Base-by-base conservation (phyloP, 495 filamentous ascomycete species). In the Tuber magnatum region DNA sequence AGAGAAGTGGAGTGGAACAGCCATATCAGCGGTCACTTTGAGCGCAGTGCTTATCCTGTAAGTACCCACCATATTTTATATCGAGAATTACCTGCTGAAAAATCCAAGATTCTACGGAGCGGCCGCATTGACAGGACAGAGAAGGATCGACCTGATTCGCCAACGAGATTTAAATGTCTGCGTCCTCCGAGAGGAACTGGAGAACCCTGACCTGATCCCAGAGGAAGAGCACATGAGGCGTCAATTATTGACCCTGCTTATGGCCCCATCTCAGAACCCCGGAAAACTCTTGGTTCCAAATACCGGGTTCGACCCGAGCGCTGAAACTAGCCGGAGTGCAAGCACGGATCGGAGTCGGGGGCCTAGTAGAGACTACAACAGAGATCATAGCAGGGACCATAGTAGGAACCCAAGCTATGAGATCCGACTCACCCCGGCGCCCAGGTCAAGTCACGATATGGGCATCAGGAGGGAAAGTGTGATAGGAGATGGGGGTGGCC, bases 11-110 rank as follows among this genome's bases (percentile, higher is more conserved):
- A 69, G 38, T 22, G 65, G 69, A 46, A 74, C 77, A 38, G 77
- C 77, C 20, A 79, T 79, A 73, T 71, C 68, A 14, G 77, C 75
- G 61, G 71, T 79, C 35, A 42, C 56, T 7, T 8, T 79, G 38
- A 78, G 77, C 41, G 69, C 32, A 41, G 72, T 78, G 43, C 78
- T 79, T 44, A 72, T 79, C 41, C 7, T 79, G 77, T 74, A 74
- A 43, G 71, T 73, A 3, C 18, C n/a, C 20, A 24, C 44, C 38
- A 20, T 10, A 41, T 70, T 42, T 76, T 38, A 24, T 69, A 32
- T 75, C 22, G 22, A 71, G 35, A 39, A 14, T 75, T 32, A 73
- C 70, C 35, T n/a, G n/a, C 32, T 68, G 38, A 35, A 24, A 61
- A 65, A 71, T 40, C 46, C 28, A n/a, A 78, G 77, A 12, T 43